Evolutionary conservation across 192 early-diverging fungal genomes (phyloP), one percentile per base, ranked within the genome.

Genomic region (Entomortierella parvispora): DNA sequence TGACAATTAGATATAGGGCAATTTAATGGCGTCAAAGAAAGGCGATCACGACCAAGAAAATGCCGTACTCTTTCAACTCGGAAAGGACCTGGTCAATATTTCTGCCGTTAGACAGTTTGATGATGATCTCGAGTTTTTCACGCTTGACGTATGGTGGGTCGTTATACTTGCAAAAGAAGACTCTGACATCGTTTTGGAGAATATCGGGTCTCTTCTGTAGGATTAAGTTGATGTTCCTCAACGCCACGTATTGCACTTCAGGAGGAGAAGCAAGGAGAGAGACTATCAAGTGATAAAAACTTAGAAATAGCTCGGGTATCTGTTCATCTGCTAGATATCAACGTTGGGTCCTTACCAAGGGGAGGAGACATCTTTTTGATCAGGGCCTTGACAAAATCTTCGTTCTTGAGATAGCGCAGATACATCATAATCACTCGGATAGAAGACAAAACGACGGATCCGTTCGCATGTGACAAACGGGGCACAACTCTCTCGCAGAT

Each of bases 121-220:
- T 92, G 79, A 99, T 91, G 44, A 99, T 92, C 54, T 95, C 94
- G 33, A 99, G 84, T 68, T 99, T 99, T 60, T 98, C 96, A 37
- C 92, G 83, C 80, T 99, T 99, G 67, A 99, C 96, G 64, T 97
- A 99, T 23, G 93, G 93, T 28, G 97, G 95, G 83, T 99, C 97
- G 81, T 99, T 98, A 85, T 96, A 99, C 78, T 96, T 96, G 83
- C 94, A 96, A 77, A 97, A 99, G 80, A 99, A 99, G 22, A 98
- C 96, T 31, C 95, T 87, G 50, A 97, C 96, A 65, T 99, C 96
- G 68, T 96, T 93, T 58, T 81, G 88, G 46, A 99, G 82, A 59
- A 98, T 86, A 58, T 94, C 92, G 17, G 93, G 88, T 23, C 92
- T 89, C 77, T 88, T 90, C 81, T 99, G 97, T 52, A 98, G 82